Evolutionary conservation across 2,329 filamentous ascomycete species (phyloP), one percentile per base, ranked within the genome.

Genomic region (Fusarium papillatum): DNA sequence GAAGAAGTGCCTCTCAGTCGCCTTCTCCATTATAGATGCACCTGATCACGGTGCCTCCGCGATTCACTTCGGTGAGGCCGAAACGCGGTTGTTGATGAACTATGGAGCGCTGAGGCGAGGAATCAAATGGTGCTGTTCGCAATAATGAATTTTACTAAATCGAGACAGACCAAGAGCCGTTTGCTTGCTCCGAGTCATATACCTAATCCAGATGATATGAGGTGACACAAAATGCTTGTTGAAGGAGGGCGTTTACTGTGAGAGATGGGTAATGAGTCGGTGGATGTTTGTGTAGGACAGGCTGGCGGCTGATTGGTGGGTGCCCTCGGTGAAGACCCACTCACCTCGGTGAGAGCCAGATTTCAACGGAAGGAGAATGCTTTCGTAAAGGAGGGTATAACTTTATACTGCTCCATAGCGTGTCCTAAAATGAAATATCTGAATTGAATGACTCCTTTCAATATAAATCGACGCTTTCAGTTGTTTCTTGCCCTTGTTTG

Each of bases 1-100:
- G 76, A 87, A 89, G 74, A 91, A 91, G 76, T 91, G 89, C 10
- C 81, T 82, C 64, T 82, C 83, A 31, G 85, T 87, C 13, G 84
- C 84, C 14, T 80, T 78, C 71, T 90, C 87, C 88, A 90, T 90
- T n/a, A 43, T 73, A n/a, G 38, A 59, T 48, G 34, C 16, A 16
- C 24, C 8, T 31, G 19, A 55, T 16, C 22, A n/a, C 31, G 14
- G 53, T 13, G 7, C 3, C 38, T 48, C 50, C 26, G 64, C 50
- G 19, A 31, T 57, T 31, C n/a, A 24, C 29, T 24, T 31, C 39
- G 19, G 22, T 14, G n/a, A 26, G 19, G 36, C 29, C 29, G 39
- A 39, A 38, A 19, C 34, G 55, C 26, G 46, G 50, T 11, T 46
- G 69, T 22, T 65, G 63, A 41, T 64, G 36, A 29, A 62, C 39